Percentiles rank a stretch among this genome's conserved stretches.
Evolutionary conservation across 768 basidiomycete genomes (phyloP).

Genomic region (Lyophyllum semitale): DNA sequence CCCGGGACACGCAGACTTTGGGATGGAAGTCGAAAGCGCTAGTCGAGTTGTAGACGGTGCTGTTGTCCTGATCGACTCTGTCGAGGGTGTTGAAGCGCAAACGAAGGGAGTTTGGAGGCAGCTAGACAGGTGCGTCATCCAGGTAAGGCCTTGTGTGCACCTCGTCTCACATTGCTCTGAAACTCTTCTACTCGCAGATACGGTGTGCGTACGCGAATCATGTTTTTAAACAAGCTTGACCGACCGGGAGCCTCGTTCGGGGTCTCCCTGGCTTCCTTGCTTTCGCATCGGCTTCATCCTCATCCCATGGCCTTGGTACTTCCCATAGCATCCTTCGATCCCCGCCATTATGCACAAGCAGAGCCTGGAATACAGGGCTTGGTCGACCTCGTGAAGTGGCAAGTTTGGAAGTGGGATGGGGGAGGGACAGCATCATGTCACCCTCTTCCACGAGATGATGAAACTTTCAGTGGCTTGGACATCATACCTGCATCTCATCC

Average conservation of each 20-base stretch:
- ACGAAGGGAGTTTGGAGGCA: constrained; percentile 90
- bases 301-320: constrained; percentile 70
- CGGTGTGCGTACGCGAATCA: constrained; percentile 72
- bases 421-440: constrained; percentile 45
- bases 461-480: constrained; percentile 40
- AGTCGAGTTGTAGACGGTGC: constrained; percentile 90
- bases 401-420: constrained; percentile 73
- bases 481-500: constrained; percentile 66
- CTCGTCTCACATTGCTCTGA: not conserved
- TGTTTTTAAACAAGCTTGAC: constrained; percentile 89
- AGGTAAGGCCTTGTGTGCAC: constrained; percentile 27
- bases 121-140: constrained; percentile 66
- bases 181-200: constrained; percentile 48
- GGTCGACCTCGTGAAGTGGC: constrained; percentile 84
- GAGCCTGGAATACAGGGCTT: constrained; percentile 87
- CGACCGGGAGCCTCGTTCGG: constrained; percentile 82
- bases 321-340: constrained; percentile 78
- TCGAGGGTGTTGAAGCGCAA: constrained; percentile 90
- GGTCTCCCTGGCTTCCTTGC: constrained; percentile 69
- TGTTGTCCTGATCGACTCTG: constrained; percentile 85
- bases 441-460: constrained; percentile 53
- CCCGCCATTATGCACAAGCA: constrained; percentile 62
- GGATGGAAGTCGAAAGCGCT: constrained; percentile 96
- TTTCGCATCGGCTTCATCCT: constrained; percentile 75
- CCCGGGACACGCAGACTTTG: constrained; percentile 92